Evolutionary conservation across 805 yeast species (phyloP).

Genomic region (Komagataella pastoris): DNA sequence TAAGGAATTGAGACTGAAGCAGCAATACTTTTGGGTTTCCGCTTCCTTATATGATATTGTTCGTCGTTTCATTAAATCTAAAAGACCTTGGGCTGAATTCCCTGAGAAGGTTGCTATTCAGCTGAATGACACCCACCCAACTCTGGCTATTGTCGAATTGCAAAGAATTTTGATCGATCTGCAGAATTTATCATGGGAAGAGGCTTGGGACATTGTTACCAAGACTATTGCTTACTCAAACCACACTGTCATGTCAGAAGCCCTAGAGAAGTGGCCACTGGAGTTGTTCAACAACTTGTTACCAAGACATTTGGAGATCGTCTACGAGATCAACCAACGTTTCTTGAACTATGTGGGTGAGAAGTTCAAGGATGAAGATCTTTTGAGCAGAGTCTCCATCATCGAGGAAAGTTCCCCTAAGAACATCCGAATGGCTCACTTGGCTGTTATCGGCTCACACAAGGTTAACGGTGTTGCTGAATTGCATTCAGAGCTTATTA

Average conservation of each 20-base stretch:
- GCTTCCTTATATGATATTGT: conserved; percentile 87
- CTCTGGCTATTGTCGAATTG: conserved; percentile 80
- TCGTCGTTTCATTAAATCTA: conserved; percentile 74
- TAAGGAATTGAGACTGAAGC: conserved; percentile 84
- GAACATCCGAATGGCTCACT: conserved; percentile 82
- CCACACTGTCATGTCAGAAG: conserved; percentile 92
- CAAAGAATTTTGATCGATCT: conserved; percentile 77
- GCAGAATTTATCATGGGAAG: conserved; percentile 70
- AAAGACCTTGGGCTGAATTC: conserved; percentile 68
- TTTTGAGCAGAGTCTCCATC: conserved; percentile 62
- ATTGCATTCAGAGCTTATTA: conserved; percentile 81
- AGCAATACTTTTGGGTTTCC: conserved; percentile 94
- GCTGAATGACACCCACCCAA: conserved; percentile 90
- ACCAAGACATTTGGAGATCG: conserved; percentile 86
- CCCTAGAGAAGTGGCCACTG: conserved; percentile 92
- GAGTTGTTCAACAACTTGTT: conserved; percentile 63
- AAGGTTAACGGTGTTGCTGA: conserved; percentile 95
- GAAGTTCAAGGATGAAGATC: conserved; percentile 51
- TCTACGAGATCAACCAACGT: conserved; percentile 70
- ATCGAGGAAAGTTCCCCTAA: conserved; percentile 75
- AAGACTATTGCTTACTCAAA: conserved; percentile 83
- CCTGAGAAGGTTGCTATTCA: conserved; percentile 85
- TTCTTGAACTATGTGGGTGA: conserved; percentile 69
- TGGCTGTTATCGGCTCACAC: conserved; percentile 88
- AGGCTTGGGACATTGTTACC: conserved; percentile 77